phyloP scores from a whole-genome alignment of 1,139 yeast species.

The Suhomyces taliae region DNA sequence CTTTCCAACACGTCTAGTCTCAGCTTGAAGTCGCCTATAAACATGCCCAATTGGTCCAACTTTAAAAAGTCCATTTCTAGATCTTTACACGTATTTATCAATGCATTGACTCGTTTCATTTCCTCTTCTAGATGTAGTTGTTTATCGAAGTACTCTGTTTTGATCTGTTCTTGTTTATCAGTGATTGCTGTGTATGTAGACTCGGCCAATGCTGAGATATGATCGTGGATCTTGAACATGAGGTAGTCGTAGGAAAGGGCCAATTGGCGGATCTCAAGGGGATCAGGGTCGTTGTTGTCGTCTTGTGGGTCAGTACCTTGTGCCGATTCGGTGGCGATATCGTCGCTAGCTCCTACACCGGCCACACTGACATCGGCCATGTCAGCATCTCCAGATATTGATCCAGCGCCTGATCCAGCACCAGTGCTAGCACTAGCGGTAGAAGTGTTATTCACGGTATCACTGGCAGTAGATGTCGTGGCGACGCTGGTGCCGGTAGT shows the following conservation, averaged over 20 bases:
- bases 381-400: background rate
- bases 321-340: background rate
- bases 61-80: conserved; percentile 65
- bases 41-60: conserved; percentile 60
- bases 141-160: conserved; percentile 35
- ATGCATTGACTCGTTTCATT: conserved; percentile 39
- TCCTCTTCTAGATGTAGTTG: conserved; percentile 42
- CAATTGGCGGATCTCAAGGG: conserved; percentile 58
- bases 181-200: conserved; percentile 32
- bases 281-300: conserved; percentile 46
- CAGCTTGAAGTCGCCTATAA: conserved; percentile 41
- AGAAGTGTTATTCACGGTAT: too few species aligned
- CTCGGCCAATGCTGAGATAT: conserved; percentile 42
- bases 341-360: background rate
- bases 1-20: conserved; percentile 30
- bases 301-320: background rate
- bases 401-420: too few species aligned
- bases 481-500: too few species aligned
- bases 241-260: conserved; percentile 64
- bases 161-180: conserved; percentile 28
- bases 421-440: too few species aligned
- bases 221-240: conserved; percentile 58
- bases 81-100: conserved; percentile 52
- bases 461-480: too few species aligned
- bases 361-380: background rate